A percentile compares a stretch with the other conserved stretches of the same genome.
phyloP scores from a whole-genome alignment of 176 grass and related monocot genomes.

The sorghum (Sorghum bicolor) region Sorghum_bicolor_NCBIv3 NC_012877.2:52180501-52181000 shows the following conservation, averaged over 20 bases:
- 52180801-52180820: neutral
- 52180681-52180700: constrained; percentile 20
- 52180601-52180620: neutral
- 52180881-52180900: neutral
- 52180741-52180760: constrained; percentile 74
- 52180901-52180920: neutral
- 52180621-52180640: neutral
- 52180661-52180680: neutral
- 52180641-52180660: neutral
- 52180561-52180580: neutral
- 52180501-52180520: constrained; percentile 4
- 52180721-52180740: constrained; percentile 84
- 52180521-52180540: neutral
- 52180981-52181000: neutral
- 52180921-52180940: neutral
- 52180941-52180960: neutral
- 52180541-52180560: neutral
- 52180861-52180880: neutral
- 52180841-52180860: neutral
- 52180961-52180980: neutral
- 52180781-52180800: constrained; percentile 57
- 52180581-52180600: constrained; percentile 8
- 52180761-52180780: constrained; percentile 80
- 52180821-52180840: neutral
- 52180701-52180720: constrained; percentile 21